Evolutionary conservation across 306 rosid species (phyloP).

Genomic region (Trifolium repens): DNA sequence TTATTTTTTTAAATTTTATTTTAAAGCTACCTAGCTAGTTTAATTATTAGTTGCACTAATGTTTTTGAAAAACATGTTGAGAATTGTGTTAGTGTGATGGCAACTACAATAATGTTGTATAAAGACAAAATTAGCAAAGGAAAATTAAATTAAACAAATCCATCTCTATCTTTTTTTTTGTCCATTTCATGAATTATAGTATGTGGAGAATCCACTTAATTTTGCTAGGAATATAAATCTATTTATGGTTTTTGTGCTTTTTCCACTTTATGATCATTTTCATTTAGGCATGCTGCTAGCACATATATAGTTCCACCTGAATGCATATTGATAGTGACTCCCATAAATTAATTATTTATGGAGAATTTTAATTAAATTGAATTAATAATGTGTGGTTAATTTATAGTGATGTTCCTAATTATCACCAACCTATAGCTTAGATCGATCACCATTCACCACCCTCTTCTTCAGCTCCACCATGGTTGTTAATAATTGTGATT

Average conservation of each 20-base stretch:
- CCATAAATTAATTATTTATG: constrained; percentile 21
- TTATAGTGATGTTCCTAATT: constrained; percentile 47
- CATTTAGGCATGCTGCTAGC: constrained; percentile 37
- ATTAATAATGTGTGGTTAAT: constrained; percentile 43
- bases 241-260: constrained; percentile 41
- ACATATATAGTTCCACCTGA: constrained; percentile 42
- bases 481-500: constrained; percentile 53
- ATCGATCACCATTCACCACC: constrained; percentile 47
- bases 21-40: constrained; percentile 7
- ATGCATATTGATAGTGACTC: constrained; percentile 48
- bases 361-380: constrained; percentile 6
- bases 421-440: constrained; percentile 40
- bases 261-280: constrained; percentile 42
- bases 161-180: constrained; percentile 31
- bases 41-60: constrained; percentile 9
- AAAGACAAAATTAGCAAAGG: constrained; percentile 38
- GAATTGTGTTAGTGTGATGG: constrained; percentile 21
- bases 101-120: constrained; percentile 9
- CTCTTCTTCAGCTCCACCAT: constrained; percentile 61
- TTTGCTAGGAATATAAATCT: constrained; percentile 48
- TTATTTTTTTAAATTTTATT: not conserved
- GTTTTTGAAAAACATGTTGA: not conserved
- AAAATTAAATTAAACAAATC: constrained; percentile 1
- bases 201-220: constrained; percentile 55
- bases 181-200: constrained; percentile 38